Percentiles rank a stretch among this genome's conserved stretches.
phyloP scores from a whole-genome alignment of 139 green algal genomes.

The Zygnema circumcarinatum region DNA sequence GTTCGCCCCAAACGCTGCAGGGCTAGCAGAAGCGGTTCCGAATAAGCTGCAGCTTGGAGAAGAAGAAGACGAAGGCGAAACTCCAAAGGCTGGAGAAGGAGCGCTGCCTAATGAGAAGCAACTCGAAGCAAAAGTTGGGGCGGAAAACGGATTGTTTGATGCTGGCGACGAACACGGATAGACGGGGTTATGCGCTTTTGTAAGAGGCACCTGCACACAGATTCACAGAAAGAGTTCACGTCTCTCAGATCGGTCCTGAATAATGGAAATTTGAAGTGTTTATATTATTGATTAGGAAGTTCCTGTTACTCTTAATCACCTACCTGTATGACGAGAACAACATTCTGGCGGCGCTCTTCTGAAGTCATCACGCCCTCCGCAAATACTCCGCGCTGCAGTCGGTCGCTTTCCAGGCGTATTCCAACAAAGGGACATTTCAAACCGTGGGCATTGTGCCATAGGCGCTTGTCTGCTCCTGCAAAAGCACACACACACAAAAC shows the following conservation, averaged over 20 bases:
- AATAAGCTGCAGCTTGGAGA: neutral
- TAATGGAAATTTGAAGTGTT: too few species aligned
- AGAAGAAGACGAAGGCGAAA: neutral
- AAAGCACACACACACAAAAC: too few species aligned
- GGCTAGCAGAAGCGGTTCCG: neutral
- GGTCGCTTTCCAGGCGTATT: neutral
- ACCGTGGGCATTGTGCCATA: constrained; percentile 8
- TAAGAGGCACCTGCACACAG: too few species aligned
- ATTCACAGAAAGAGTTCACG: too few species aligned
- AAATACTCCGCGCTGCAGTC: neutral
- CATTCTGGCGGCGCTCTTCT: constrained; percentile 11
- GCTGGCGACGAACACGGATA: too few species aligned
- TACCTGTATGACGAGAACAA: constrained; percentile 22
- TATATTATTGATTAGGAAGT: too few species aligned
- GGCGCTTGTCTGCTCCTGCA: neutral
- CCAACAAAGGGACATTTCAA: neutral
- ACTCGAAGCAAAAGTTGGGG: too few species aligned
- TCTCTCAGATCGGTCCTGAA: too few species aligned
- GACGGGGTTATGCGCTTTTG: too few species aligned
- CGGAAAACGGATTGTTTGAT: too few species aligned
- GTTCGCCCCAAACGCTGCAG: neutral
- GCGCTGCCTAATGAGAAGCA: neutral
- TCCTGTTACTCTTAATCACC: too few species aligned
- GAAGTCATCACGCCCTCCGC: constrained; percentile 4
- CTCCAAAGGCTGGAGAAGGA: neutral